Evolutionary conservation across 2,329 filamentous ascomycete genomes (phyloP), one percentile per base, ranked within the genome.

Genomic region (Exophiala xenobiotica): DNA sequence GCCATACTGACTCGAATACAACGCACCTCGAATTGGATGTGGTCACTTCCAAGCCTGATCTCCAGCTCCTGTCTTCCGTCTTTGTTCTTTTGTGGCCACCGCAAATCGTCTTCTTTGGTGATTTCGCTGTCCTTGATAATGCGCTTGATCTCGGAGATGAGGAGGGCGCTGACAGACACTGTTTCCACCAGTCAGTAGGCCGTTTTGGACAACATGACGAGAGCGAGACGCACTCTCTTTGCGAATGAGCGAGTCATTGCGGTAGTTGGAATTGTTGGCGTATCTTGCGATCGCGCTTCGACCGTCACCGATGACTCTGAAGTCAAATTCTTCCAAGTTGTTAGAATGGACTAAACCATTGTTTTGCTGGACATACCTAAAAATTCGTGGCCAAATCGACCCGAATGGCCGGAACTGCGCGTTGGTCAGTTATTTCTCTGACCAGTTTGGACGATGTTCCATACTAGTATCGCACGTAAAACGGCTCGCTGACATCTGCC

Each of bases 281-380:
- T 99, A 99, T 72, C 93, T 86, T 24, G 92, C 90, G 46, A 93
- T 88, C 6, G 93, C 93, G 68, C 91, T 96, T 56, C 89, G 84
- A 45, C 93, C 93, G 69, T 99, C 93, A 48, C 90, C 90, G 39
- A 97, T 82, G 19, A 90, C 89, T 49, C 92, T 83, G 66, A 99
- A 93, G 70, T 99, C 93, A 70, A 99, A 99, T 72, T 99, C 92
- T 97, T n/a, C n/a, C n/a, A n/a, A n/a, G n/a, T n/a, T n/a, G n/a
- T n/a, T n/a, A n/a, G n/a, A n/a, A n/a, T n/a, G n/a, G n/a, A n/a
- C n/a, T n/a, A n/a, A n/a, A n/a, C n/a, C n/a, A 40, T 9, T 6
- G 18, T 27, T 6, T 9, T 14, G 6, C 33, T 40, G 39, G 29
- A 20, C 43, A 2, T 70, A 96, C 92, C 93, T 65, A 99, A 78